Percentiles rank a stretch among this genome's conserved stretches.
Evolutionary conservation across 257 asterid species (phyloP).

Genomic region (Salvia splendens): DNA sequence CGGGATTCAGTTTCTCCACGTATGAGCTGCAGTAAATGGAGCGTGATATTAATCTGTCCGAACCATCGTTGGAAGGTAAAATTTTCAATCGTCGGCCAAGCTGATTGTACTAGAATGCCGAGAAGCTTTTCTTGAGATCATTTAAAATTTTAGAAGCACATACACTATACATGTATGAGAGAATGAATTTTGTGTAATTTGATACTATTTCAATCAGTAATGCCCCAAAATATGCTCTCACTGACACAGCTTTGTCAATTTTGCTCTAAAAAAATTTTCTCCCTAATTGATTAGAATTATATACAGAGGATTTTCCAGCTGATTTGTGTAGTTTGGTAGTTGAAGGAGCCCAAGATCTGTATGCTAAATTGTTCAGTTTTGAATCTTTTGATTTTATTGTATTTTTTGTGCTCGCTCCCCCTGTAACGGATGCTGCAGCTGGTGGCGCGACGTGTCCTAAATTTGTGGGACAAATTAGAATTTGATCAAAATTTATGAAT

Average conservation of each 20-base stretch:
- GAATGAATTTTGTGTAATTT: background rate
- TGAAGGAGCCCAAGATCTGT: no score
- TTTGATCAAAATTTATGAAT: no score
- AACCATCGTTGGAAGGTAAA: background rate
- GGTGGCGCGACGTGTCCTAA: no score
- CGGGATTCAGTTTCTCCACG: conserved; percentile 82
- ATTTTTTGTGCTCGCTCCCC: no score
- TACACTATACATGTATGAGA: background rate
- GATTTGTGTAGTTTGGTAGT: no score
- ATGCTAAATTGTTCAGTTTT: no score
- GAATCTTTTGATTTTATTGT: no score
- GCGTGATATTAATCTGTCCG: background rate
- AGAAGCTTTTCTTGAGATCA: background rate
- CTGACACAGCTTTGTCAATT: no score
- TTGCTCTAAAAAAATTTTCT: no score
- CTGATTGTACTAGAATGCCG: conserved; percentile 1
- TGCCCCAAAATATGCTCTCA: background rate
- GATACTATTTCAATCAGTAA: background rate
- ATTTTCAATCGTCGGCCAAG: background rate
- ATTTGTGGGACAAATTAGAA: no score
- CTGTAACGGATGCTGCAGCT: no score
- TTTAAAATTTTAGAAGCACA: background rate
- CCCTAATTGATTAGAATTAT: background rate
- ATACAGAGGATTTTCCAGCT: background rate
- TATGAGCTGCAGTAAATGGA: conserved; percentile 73